phyloP scores from a whole-genome alignment of 345 rosid genomes.

The Erodium maritimum region DNA sequence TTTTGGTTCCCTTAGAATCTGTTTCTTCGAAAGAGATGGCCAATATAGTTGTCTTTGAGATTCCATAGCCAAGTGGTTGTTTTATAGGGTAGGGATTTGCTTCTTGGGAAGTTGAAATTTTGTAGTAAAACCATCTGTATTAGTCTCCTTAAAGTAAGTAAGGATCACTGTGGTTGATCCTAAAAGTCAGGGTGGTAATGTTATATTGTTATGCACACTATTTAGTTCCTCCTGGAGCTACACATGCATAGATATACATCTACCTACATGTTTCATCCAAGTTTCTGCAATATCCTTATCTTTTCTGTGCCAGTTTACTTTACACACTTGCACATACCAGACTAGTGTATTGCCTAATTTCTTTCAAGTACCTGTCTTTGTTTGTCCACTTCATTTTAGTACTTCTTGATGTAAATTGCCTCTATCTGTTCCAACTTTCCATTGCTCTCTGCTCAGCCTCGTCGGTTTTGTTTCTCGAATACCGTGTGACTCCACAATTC shows the following conservation, averaged over 20 bases:
- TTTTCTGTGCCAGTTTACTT: too few relatives aligned
- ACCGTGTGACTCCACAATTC: neutral
- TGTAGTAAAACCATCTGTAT: too few relatives aligned
- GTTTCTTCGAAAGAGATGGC: neutral
- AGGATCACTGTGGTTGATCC: too few relatives aligned
- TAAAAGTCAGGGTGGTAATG: constrained; percentile 85
- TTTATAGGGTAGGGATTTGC: neutral
- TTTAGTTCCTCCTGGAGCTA: neutral
- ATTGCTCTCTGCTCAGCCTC: too few relatives aligned
- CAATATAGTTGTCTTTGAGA: neutral
- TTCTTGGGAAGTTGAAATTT: too few relatives aligned
- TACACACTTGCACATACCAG: too few relatives aligned
- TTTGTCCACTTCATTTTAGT: neutral
- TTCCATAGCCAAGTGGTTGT: neutral
- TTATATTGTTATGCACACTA: constrained; percentile 7
- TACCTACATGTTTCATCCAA: neutral
- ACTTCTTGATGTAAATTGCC: neutral
- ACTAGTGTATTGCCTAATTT: too few relatives aligned
- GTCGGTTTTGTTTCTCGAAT: neutral
- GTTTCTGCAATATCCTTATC: neutral
- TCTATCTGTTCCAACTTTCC: neutral
- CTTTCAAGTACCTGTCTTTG: neutral
- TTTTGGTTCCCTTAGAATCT: neutral
- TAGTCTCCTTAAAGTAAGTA: too few relatives aligned
- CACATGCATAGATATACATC: neutral